A percentile compares a stretch with the other conserved stretches of the same genome.
These are phyloP conservation scores for Phylloboletellus chloephorus DNA, from an alignment of 1,284 basidiomycete genomes.

Conservation along the genomic window DNA sequence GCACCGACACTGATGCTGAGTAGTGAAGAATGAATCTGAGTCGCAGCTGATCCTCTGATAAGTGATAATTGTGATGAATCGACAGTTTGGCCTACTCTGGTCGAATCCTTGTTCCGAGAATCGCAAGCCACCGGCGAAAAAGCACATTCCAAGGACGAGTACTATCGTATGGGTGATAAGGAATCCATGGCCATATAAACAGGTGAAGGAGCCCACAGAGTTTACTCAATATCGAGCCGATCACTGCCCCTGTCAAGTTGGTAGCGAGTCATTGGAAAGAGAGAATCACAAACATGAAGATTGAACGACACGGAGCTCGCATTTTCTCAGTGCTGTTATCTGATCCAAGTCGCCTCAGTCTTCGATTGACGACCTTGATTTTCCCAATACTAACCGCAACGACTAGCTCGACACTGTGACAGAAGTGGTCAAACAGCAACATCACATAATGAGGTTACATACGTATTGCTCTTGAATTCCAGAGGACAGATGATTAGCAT, in stretches of 20 bases:
- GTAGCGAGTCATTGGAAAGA: background rate
- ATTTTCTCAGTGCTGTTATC: conserved; percentile 77
- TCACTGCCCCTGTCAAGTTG: conserved; percentile 41
- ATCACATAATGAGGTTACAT: conserved; percentile 26
- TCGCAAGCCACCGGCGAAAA: conserved; percentile 73
- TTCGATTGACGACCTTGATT: background rate
- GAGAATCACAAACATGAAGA: conserved; percentile 52
- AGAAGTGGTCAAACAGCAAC: conserved; percentile 2
- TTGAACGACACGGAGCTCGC: conserved; percentile 82
- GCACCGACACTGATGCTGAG: conserved; percentile 77
- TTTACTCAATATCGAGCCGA: conserved; percentile 77
- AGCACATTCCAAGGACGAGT: conserved; percentile 71
- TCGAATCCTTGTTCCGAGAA: conserved; percentile 79
- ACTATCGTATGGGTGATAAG: conserved; percentile 19
- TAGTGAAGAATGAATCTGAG: conserved; percentile 77
- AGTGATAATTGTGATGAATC: background rate
- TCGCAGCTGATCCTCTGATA: conserved; percentile 48
- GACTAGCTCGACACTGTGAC: conserved; percentile 60
- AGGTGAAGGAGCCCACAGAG: conserved; percentile 44
- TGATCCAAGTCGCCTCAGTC: conserved; percentile 32
- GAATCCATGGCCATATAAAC: background rate
- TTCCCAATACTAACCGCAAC: conserved; percentile 50
- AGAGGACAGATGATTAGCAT: conserved; percentile 10
- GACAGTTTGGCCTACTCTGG: conserved; percentile 43
- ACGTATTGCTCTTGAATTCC: conserved; percentile 60